Conservation (phyloP, 129 eudicot species). For the Helianthus annuus region HanXRQr2.0-SUNRISE NC_035440.2:79803679-79804178, state of each 20-base stretch:
- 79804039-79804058: neutral
- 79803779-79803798: neutral
- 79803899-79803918: neutral
- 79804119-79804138: neutral
- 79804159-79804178: neutral
- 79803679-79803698: conserved; percentile 72
- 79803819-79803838: conserved; percentile 2
- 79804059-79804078: neutral
- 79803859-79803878: neutral
- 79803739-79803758: neutral
- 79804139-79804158: neutral
- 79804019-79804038: neutral
- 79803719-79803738: neutral
- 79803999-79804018: neutral
- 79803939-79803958: neutral
- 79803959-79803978: neutral
- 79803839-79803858: neutral
- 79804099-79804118: neutral
- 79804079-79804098: neutral
- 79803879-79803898: neutral
- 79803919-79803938: neutral
- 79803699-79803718: conserved; percentile 18
- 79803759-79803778: neutral
- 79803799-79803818: neutral
- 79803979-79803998: neutral